Evolutionary conservation across 345 rosid species (phyloP).

Genomic region (Arabis hirsuta): DNA sequence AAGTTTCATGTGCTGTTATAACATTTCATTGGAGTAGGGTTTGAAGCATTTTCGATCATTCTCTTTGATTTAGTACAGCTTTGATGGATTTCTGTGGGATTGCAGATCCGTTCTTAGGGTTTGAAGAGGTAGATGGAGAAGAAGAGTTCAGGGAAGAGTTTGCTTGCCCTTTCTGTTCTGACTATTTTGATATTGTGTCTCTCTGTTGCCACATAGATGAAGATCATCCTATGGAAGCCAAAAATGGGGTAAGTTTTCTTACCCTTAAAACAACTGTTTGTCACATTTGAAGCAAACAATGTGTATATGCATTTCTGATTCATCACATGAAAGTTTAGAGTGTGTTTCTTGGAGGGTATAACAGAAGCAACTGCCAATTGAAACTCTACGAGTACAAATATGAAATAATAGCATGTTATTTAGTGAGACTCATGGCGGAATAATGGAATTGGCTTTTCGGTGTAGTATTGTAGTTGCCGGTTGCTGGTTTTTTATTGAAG

Average conservation of each 20-base stretch:
- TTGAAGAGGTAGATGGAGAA: conserved; percentile 89
- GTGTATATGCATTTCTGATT: background rate
- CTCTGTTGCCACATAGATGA: conserved; percentile 94
- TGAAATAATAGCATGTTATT: background rate
- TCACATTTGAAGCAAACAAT: background rate
- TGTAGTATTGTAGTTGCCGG: too few species aligned
- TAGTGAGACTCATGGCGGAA: background rate
- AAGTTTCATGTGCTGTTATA: background rate
- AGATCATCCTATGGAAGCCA: conserved; percentile 84
- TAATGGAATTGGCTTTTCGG: background rate
- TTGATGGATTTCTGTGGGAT: conserved; percentile 21
- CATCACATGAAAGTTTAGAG: background rate
- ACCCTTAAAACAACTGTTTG: background rate
- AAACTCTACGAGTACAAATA: background rate
- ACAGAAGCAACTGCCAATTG: background rate
- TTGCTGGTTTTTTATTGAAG: too few species aligned
- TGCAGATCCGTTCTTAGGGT: conserved; percentile 82
- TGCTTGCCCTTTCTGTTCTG: conserved; percentile 94
- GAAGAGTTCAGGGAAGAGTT: conserved; percentile 92
- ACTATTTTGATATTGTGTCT: conserved; percentile 84
- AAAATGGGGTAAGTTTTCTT: conserved; percentile 65
- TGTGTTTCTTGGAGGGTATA: conserved; percentile 4
- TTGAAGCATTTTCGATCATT: background rate
- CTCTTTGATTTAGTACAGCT: background rate
- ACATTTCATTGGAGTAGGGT: background rate